These are phyloP conservation scores for Boletus patriciae DNA, from an alignment of 768 basidiomycete species.

Conservation along the genomic window DNA sequence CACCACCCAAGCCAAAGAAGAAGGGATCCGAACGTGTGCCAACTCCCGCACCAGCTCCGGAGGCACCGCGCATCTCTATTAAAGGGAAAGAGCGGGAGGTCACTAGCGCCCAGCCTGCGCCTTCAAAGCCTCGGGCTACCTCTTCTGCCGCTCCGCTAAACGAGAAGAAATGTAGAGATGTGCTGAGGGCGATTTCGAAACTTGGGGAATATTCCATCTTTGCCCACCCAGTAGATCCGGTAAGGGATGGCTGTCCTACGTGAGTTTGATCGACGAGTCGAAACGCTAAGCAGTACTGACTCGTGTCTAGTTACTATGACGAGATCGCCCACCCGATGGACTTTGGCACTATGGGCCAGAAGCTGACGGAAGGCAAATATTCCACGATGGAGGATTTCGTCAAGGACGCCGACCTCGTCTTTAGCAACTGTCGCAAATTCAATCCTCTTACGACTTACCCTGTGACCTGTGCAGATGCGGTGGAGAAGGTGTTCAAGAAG, in stretches of 20 bases:
- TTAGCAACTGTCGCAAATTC: slow-evolving; percentile 89
- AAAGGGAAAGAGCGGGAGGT: slow-evolving; percentile 80
- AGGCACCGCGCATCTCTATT: slow-evolving; percentile 42
- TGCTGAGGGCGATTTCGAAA: slow-evolving; percentile 59
- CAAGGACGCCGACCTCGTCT: slow-evolving; percentile 77
- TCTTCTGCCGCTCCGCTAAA: slow-evolving; percentile 56
- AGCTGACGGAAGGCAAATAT: slow-evolving; percentile 69
- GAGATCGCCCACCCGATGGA: slow-evolving; percentile 96
- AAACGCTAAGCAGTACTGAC: background rate
- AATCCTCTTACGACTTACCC: slow-evolving; percentile 83
- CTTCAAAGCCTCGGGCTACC: slow-evolving; percentile 41
- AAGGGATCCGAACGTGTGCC: slow-evolving; percentile 35
- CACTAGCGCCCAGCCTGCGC: slow-evolving; percentile 32
- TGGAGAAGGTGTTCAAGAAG: slow-evolving; percentile 76
- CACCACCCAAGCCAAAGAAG: slow-evolving; percentile 43
- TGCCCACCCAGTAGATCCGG: slow-evolving; percentile 78
- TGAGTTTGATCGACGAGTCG: slow-evolving; percentile 41
- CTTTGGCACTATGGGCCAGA: slow-evolving; percentile 74
- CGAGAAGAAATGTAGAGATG: slow-evolving; percentile 79
- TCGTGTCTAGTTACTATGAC: slow-evolving; percentile 70
- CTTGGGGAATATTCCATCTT: slow-evolving; percentile 74
- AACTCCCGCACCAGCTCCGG: slow-evolving; percentile 16
- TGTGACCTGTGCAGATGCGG: slow-evolving; percentile 62
- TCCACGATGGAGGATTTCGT: slow-evolving; percentile 78
- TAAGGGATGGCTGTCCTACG: slow-evolving; percentile 87